Conservation (phyloP, 495 filamentous ascomycete genomes). For the Aspergillus asperescens region DNA sequence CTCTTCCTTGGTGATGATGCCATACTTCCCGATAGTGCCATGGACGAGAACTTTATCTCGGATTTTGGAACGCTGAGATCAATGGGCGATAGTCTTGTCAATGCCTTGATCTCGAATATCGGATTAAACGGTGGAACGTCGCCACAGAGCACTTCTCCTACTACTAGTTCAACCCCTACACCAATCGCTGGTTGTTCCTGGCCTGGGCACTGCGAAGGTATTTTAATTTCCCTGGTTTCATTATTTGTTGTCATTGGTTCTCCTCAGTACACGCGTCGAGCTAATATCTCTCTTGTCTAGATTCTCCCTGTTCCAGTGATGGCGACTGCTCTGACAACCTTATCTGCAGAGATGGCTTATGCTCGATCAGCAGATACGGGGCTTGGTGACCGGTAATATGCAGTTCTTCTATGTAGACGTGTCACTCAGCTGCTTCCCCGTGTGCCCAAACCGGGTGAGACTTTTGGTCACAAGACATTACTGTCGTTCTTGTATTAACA, state of each 20-base stretch:
- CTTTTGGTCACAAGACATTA: too few relatives aligned
- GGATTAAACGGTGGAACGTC: too few relatives aligned
- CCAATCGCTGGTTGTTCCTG: conserved; percentile 14
- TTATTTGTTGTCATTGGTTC: background rate
- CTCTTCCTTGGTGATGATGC: conserved; percentile 31
- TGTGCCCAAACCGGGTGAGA: too few relatives aligned
- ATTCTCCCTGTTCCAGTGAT: conserved; percentile 18
- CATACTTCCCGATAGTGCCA: conserved; percentile 26
- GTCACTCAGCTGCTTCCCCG: too few relatives aligned
- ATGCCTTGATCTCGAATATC: conserved; percentile 32
- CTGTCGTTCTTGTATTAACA: too few relatives aligned
- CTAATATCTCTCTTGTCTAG: conserved; percentile 3
- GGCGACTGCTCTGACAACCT: conserved; percentile 24
- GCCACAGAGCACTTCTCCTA: too few relatives aligned
- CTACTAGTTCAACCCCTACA: conserved; percentile 2
- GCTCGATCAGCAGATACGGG: conserved; percentile 2
- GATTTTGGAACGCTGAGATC: conserved; percentile 32
- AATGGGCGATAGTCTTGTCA: conserved; percentile 29
- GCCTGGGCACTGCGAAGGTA: conserved; percentile 23
- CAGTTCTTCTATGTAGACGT: too few relatives aligned
- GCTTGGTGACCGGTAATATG: too few relatives aligned
- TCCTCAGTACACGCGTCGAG: too few relatives aligned
- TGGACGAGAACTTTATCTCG: conserved; percentile 33
- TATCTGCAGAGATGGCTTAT: conserved; percentile 16
- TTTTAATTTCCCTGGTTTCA: background rate